A percentile compares a stretch with the other conserved stretches of the same genome.
These are phyloP conservation scores for Ustilago curta DNA, from an alignment of 1,284 basidiomycete species.

Conservation along the genomic window DNA sequence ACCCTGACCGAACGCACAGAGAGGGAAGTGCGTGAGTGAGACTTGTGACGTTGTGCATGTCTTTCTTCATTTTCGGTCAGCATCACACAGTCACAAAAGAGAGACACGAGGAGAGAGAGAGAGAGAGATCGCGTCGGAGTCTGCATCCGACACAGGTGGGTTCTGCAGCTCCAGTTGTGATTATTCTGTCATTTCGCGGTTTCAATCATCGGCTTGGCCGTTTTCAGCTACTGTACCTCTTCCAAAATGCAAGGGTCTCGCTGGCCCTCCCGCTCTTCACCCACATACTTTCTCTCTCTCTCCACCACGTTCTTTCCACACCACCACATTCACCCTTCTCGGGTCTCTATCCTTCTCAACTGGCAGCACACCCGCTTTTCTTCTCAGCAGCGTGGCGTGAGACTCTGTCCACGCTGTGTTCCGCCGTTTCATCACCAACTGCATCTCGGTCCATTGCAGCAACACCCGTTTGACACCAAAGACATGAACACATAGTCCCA, in stretches of 20 bases:
- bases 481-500: slow-evolving; percentile 1
- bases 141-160: background rate
- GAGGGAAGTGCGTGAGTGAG: no score
- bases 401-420: background rate
- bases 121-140: no score
- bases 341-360: background rate
- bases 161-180: background rate
- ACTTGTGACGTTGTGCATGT: no score
- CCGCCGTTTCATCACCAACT: background rate
- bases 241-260: slow-evolving; percentile 4
- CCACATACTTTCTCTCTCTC: background rate
- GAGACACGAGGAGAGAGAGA: no score
- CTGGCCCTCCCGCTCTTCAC: background rate
- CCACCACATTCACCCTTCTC: background rate
- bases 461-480: background rate
- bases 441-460: background rate
- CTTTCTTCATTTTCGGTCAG: no score
- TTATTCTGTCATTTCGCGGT: slow-evolving; percentile 1
- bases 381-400: slow-evolving; percentile 1
- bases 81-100: background rate
- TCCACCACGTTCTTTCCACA: background rate
- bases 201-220: background rate
- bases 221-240: background rate
- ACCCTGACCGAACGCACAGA: no score
- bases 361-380: background rate